Base-by-base conservation (phyloP, 257 asterid species). In the Ilex asprella region DNA sequence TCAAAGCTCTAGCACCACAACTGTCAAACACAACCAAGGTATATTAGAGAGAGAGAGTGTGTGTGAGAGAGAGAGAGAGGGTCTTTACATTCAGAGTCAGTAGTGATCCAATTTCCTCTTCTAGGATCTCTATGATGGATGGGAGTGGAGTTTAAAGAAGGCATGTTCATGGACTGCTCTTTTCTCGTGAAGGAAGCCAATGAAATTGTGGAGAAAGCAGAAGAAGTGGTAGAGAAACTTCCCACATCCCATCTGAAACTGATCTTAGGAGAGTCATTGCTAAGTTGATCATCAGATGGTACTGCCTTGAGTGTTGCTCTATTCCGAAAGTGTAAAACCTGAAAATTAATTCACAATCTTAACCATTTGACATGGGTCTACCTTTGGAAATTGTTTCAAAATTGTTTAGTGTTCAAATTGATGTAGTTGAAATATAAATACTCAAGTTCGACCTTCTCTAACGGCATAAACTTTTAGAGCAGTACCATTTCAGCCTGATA, bases 1-100 rank as follows among this genome's bases (percentile, higher is more conserved):
- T 81, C 86, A 83, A 54, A 85, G 50, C 83, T 88, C 95, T 50
- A 88, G 84, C 70, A 88, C 96, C 59, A 88, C 94, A 75, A 81
- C 96, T 88, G 85, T 67, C 11, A 6, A 14, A 35, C 5, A 35
- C 41, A 35, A 4, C 1, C 6, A 62, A 55, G 49, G 55, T 27
- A 55, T 10, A 10, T 53, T 4, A 12, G 16, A 11, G 10, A 11
- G 54, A 0, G 30, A 53, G 9, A 6, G 61, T 35, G 8, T 35
- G 8, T 35, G 5, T 35, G 8, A 35, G 8, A 35, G 8, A 35
- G 8, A 35, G 8, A 35, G 21, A 39, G 49, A 49, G 6, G 56
- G 59, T 2, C 3, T 87, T 76, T 73, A 89, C 97, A 90, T 67
- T 90, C 97, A 58, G 95, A 75, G 73, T 90, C 95, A 0, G 97